Base-by-base conservation (phyloP, 1,284 basidiomycete genomes). In the Afroboletus lepidellus region DNA sequence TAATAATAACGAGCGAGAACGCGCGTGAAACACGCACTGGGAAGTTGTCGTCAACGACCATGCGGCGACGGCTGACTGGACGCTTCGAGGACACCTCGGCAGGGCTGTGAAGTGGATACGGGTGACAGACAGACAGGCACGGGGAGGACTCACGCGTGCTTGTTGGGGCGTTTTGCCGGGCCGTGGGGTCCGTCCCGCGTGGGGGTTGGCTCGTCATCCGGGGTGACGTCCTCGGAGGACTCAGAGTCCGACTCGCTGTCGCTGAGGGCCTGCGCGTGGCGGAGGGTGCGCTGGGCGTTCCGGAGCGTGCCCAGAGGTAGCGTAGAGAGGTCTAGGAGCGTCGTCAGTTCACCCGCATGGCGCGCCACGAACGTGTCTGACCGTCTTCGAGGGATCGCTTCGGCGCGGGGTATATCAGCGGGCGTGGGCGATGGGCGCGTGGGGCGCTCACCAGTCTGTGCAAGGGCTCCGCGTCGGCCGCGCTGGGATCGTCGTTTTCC, bases 81-180 rank as follows among this genome's bases (percentile, higher is more conserved):
- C 80, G 81, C 69, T 96, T 97, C 0, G 94, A 92, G 8, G 89
- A 89, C 56, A 92, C 77, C 62, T 93, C 92, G 36, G 76, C 81
- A 5, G 94, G 96, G 2, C 92, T 96, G 48, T 44, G 41, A 32
- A 30, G 56, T 45, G 23, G 45, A 54, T 50, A 24, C 27, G 46
- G 29, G 27, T 37, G 27, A 41, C 29, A 37, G 29, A 46, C 30
- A 3, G 42, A 37, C 44, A 24, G 15, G 23, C n/a, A n/a, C 41
- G 33, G 27, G 13, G 8, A 44, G 37, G 16, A 79, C 92, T 61
- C 71, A 95, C 89, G 95, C 94, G 73, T 97, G 90, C 67, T 98
- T 98, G 68, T 83, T 84, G 4, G 80, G 71, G 41, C 95, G 78
- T 68, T 88, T 90, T 21, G 76, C 66, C 7, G 80, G 74, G 50